A percentile compares a stretch with the other conserved stretches of the same genome.
These are phyloP conservation scores for Colletotrichum abscissum DNA, from an alignment of 2,329 filamentous ascomycete genomes.

Conservation along the genomic window DNA sequence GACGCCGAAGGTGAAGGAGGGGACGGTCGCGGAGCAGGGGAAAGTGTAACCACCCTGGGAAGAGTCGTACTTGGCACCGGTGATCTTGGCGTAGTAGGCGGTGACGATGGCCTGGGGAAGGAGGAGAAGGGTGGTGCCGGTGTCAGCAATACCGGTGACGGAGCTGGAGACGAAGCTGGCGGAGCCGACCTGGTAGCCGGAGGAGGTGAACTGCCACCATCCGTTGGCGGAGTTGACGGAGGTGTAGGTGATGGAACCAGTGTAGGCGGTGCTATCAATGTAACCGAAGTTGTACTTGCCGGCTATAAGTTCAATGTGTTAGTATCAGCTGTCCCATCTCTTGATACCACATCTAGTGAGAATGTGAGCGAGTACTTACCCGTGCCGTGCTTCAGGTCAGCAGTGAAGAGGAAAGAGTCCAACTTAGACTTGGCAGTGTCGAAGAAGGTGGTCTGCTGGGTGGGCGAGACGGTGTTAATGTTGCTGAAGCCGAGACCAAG, in stretches of 20 bases:
- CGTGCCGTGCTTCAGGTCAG: constrained; percentile 34
- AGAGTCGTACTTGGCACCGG: constrained; percentile 38
- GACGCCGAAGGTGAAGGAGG: constrained; percentile 56
- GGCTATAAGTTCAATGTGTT: constrained; percentile 42
- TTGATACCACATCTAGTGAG: constrained; percentile 44
- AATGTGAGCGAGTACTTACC: constrained; percentile 53
- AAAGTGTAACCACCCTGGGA: constrained; percentile 48
- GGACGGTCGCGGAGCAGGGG: constrained; percentile 55
- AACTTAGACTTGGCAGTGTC: constrained; percentile 35
- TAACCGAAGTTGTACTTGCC: constrained; percentile 52
- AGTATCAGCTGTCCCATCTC: neutral
- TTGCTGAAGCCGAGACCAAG: constrained; percentile 74
- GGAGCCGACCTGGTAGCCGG: constrained; percentile 37
- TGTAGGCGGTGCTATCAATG: constrained; percentile 68
- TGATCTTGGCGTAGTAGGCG: constrained; percentile 40
- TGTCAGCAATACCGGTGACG: constrained; percentile 41
- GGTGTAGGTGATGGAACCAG: constrained; percentile 67
- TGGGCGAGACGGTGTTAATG: constrained; percentile 45
- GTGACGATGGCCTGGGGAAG: constrained; percentile 39
- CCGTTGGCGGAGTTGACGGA: constrained; percentile 65
- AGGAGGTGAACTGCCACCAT: constrained; percentile 70
- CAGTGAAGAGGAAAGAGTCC: constrained; percentile 32
- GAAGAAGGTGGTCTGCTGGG: constrained; percentile 46
- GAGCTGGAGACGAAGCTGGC: constrained; percentile 28
- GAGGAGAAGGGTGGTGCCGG: constrained; percentile 43